Percentiles rank a stretch among this genome's conserved stretches.
Evolutionary conservation across 176 grass and related monocot species (phyloP).

Genomic region (Cenchrus fungigraminus): DNA sequence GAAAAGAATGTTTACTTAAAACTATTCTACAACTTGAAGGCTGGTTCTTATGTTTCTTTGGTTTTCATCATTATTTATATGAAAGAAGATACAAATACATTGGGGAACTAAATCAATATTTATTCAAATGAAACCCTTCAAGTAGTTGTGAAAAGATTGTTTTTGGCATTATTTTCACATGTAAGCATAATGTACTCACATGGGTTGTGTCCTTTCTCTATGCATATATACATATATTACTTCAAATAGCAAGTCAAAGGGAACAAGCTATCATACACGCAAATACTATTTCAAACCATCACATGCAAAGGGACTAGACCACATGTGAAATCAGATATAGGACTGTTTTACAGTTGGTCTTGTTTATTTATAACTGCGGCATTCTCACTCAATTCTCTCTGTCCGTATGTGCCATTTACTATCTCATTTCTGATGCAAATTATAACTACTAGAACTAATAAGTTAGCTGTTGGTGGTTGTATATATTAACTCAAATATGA

Average conservation of each 20-base stretch:
- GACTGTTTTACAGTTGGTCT: neutral
- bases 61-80: neutral
- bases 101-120: neutral
- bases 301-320: slow-evolving; percentile 20
- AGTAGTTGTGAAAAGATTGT: neutral
- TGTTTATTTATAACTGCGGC: slow-evolving; percentile 27
- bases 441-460: neutral
- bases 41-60: neutral
- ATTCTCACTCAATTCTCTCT: neutral
- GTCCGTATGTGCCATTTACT: slow-evolving; percentile 19
- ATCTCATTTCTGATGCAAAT: neutral
- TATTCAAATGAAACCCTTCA: neutral
- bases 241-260: slow-evolving; percentile 38
- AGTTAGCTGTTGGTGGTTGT: neutral
- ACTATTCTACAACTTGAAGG: neutral
- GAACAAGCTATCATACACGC: slow-evolving; percentile 12
- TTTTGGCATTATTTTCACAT: slow-evolving; percentile 26
- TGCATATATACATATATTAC: slow-evolving; percentile 44
- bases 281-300: slow-evolving; percentile 51
- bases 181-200: neutral
- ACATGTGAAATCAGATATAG: slow-evolving; percentile 4
- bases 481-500: neutral
- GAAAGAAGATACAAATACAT: slow-evolving; percentile 1
- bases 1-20: neutral
- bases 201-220: slow-evolving; percentile 28